Evolutionary conservation across 108 stramenopile species (phyloP), one percentile per base, ranked within the genome.

Genomic region (Nitzschia inconspicua): DNA sequence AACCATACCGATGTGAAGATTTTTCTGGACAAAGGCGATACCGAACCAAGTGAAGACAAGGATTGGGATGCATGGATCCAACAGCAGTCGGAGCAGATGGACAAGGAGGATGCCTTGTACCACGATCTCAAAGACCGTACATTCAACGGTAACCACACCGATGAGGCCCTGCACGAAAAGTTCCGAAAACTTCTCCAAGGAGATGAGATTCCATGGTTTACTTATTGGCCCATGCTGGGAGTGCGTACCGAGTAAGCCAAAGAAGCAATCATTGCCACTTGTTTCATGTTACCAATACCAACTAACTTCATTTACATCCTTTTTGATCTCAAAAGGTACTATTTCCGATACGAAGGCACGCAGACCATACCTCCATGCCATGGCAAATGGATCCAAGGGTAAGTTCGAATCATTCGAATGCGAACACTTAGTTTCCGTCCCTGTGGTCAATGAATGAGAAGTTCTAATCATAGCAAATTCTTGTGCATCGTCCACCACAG

Each of bases 331-430:
- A n/a, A n/a, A n/a, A n/a, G n/a, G n/a, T 47, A 62, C 22, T 54
- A 57, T 1, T 49, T 39, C 22, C 44, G 34, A 4, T 63, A 63
- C 44, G 55, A 53, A 0, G 61, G 69, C n/a, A 65, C 60, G n/a
- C 51, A 59, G 40, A 72, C 77, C 44, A 62, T 66, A 24, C 77
- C 77, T 22, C 77, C 77, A 24, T 78, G 77, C 60, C 64, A 70
- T 29, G 73, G 57, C 6, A 40, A 57, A 13, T 58, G 55, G 9
- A 18, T 44, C 23, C 3, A 35, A 7, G 26, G 26, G 18, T 16
- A n/a, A n/a, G n/a, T n/a, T n/a, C n/a, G n/a, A n/a, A n/a, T n/a
- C n/a, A n/a, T n/a, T n/a, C n/a, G n/a, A n/a, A n/a, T n/a, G n/a
- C n/a, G n/a, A n/a, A n/a, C n/a, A n/a, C n/a, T n/a, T n/a, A n/a